Percentiles rank a stretch among this genome's conserved stretches.
phyloP scores from a whole-genome alignment of 306 rosid genomes.

The Trifolium subterraneum region DNA sequence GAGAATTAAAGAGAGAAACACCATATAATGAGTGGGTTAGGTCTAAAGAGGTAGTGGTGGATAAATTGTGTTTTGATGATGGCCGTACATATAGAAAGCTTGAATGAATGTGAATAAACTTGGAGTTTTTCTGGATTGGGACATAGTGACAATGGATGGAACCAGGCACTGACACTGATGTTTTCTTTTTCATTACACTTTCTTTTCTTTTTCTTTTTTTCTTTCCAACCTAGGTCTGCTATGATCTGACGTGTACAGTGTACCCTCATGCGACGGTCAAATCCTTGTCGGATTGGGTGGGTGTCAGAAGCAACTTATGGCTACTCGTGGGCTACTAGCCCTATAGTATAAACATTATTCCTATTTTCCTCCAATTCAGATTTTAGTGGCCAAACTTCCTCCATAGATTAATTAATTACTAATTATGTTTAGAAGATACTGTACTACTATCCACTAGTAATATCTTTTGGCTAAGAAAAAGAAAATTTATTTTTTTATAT shows the following conservation, averaged over 20 bases:
- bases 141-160: slow-evolving; percentile 65
- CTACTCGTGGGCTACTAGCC: slow-evolving; percentile 42
- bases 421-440: too few species aligned
- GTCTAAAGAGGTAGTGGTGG: too few species aligned
- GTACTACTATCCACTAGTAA: too few species aligned
- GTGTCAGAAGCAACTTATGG: slow-evolving; percentile 42
- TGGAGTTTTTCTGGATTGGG: slow-evolving; percentile 31
- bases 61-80: neutral
- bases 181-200: slow-evolving; percentile 10
- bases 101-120: slow-evolving; percentile 45
- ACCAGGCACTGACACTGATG: slow-evolving; percentile 64
- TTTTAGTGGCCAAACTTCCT: slow-evolving; percentile 22
- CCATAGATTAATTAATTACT: slow-evolving; percentile 1
- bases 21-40: too few species aligned
- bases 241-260: slow-evolving; percentile 48
- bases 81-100: slow-evolving; percentile 44
- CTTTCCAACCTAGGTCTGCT: slow-evolving; percentile 49
- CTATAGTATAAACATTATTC: slow-evolving; percentile 2
- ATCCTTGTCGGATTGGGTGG: slow-evolving; percentile 57
- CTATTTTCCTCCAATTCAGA: neutral
- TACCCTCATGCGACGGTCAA: slow-evolving; percentile 58
- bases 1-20: too few species aligned
- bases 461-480: too few species aligned
- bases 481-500: too few species aligned
- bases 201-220: slow-evolving; percentile 27